Evolutionary conservation across 1,284 basidiomycete species (phyloP), one percentile per base, ranked within the genome.

Genomic region (Pseudomicrostroma phylloplanum): DNA sequence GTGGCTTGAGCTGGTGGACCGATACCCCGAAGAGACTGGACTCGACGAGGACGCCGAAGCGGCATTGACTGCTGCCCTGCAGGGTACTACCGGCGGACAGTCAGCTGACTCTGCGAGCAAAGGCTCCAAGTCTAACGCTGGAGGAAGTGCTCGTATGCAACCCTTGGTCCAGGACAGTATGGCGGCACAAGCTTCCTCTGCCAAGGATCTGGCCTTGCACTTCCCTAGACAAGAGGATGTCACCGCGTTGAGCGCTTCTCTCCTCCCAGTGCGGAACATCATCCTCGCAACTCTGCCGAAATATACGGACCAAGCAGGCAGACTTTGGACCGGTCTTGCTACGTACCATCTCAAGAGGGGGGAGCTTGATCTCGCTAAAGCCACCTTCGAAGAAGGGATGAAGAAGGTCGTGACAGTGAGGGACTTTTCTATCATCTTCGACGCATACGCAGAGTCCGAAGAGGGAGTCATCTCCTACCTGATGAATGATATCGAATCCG

Each of bases 331-430:
- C 3, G 94, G 94, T 0, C 80, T 98, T 42, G 94, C 94, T 2
- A 97, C 94, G 0, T 98, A 96, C 79, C 98, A 93, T 92, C 93
- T 96, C 82, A 96, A 96, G 81, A 87, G 92, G 1, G 91, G 86
- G 67, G 94, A 97, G 77, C 93, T 99, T 74, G 92, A 93, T 60
- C 86, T 88, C 61, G 92, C 90, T 8, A 88, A 86, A 72, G 84
- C 84, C 60, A 92, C 89, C 0, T 98, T 98, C 41, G 48, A 63
- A 36, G 82, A 86, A 30, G 94, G 92, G 9, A 85, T 97, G 67
- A 83, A 85, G 11, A 84, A 83, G 1, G 93, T 97, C 17, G 83
- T 98, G 74, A 97, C 96, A 0, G 89, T 97, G 66, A 87, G 92
- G 25, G 96, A 98, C 81, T 99, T 98, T 80, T 94, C 92, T 1